Percentiles rank a stretch among this genome's conserved stretches.
Conservation (phyloP, 495 filamentous ascomycete genomes). For the Penicillium crystallinum region DNA sequence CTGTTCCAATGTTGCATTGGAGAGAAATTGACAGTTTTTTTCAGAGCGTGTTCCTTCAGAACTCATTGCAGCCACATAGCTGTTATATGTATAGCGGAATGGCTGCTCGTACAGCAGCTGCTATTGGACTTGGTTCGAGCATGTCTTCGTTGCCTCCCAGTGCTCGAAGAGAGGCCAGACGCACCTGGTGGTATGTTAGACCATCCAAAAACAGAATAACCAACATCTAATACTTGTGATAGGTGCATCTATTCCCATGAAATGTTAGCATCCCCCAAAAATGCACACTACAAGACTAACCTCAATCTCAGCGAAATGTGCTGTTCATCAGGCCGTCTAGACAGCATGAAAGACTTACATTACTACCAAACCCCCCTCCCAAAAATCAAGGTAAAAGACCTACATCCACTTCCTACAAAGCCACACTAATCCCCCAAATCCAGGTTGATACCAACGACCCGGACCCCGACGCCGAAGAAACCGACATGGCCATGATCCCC, state of each 20-base stretch:
- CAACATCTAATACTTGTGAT: not conserved
- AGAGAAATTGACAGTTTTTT: not conserved
- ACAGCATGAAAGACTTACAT: slow-evolving; percentile 26
- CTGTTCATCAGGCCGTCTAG: slow-evolving; percentile 25
- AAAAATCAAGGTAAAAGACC: slow-evolving; percentile 11
- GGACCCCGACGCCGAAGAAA: slow-evolving; percentile 22
- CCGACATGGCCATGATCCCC: slow-evolving; percentile 25
- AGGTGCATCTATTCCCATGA: slow-evolving; percentile 25
- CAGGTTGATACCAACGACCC: slow-evolving; percentile 1
- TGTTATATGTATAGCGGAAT: slow-evolving; percentile 26
- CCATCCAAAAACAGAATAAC: not conserved
- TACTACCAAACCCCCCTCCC: slow-evolving; percentile 24
- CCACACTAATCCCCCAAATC: not conserved
- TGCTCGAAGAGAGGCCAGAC: slow-evolving; percentile 16
- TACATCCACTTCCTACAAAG: not conserved
- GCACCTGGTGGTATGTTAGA: slow-evolving; percentile 15
- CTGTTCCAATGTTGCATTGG: not conserved
- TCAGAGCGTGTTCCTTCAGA: slow-evolving; percentile 21
- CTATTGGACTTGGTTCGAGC: slow-evolving; percentile 23
- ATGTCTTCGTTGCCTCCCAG: slow-evolving; percentile 16
- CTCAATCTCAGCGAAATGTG: slow-evolving; percentile 21
- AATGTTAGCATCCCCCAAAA: slow-evolving; percentile 7
- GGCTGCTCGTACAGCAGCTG: slow-evolving; percentile 23
- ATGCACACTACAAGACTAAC: not conserved
- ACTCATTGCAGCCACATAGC: slow-evolving; percentile 23